Base-by-base conservation (phyloP, 1,284 basidiomycete species). In the Marasmius fiardii region DNA sequence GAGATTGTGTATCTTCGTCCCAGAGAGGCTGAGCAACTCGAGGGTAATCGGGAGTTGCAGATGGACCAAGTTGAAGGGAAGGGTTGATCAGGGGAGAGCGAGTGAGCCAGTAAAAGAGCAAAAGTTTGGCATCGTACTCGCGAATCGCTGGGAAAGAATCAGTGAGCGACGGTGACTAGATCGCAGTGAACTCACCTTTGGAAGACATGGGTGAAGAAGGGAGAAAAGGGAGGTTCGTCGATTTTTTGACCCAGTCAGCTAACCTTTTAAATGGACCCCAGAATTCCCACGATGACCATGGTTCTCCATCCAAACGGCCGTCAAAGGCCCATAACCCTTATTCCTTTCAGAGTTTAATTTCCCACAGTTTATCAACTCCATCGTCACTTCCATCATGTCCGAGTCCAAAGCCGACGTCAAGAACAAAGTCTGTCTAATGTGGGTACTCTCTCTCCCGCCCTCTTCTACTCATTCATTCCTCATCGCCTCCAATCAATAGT, bases 91-190 rank as follows among this genome's bases (percentile, higher is more conserved):
- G 71, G 24, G 93, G 90, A 26, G 92, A 90, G 61, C 92, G 86
- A 71, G 90, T 85, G 61, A 97, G 87, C 93, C 93, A 95, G 81
- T 96, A 95, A 50, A 91, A 91, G 50, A 96, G 81, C 61, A 96
- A 81, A 64, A 95, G 89, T 80, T 97, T 97, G 64, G 93, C 93
- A 71, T 95, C 93, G 80, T 92, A 95, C 79, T 95, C 92, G 70
- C 90, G 88, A 76, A 95, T 94, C 65, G 92, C 92, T 93, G 59
- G 34, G 20, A 12, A 56, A 45, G 24, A 37, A 31, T 54, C 31
- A 50, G 53, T 23, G 31, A 51, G 34, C 50, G 48, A 57, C 44
- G 12, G 56, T 35, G 33, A 58, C 21, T 50, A 26, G 16, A 50
- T 34, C 24, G 57, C 50, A 24, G 41, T 47, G 53, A 20, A 59